Evolutionary conservation across 352 stramenopile species (phyloP).

Genomic region (Globisporangium spinosum): DNA sequence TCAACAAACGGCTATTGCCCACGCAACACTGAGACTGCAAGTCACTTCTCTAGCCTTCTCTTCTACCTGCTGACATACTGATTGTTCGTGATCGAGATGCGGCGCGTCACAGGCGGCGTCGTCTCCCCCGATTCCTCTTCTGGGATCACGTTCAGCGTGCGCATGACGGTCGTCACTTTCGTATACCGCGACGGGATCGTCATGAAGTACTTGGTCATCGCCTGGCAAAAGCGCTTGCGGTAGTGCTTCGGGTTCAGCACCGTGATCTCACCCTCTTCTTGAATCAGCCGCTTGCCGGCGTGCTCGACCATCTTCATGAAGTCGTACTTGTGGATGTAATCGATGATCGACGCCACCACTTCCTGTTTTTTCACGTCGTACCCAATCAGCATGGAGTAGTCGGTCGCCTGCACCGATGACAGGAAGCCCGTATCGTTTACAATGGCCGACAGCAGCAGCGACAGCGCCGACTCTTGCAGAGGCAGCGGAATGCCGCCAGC

Average conservation of each 20-base stretch:
- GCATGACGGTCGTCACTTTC: conserved; percentile 67
- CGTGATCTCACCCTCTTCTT: conserved; percentile 88
- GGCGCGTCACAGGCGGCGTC: conserved; percentile 19
- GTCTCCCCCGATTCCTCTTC: conserved; percentile 17
- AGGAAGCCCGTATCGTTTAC: conserved; percentile 86
- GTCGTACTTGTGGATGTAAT: conserved; percentile 90
- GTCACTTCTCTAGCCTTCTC: no score
- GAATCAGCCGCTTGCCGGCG: conserved; percentile 82
- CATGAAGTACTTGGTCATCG: conserved; percentile 90
- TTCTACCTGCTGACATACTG: conserved; percentile 3
- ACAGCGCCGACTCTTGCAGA: conserved; percentile 80
- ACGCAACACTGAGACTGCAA: background rate
- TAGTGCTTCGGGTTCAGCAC: conserved; percentile 87
- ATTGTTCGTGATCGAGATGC: conserved; percentile 18
- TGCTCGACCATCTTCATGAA: conserved; percentile 91
- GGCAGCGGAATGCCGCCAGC: conserved; percentile 76
- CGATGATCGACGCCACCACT: conserved; percentile 85
- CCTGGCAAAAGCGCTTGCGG: conserved; percentile 76
- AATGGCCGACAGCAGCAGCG: conserved; percentile 74
- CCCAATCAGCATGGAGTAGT: conserved; percentile 88
- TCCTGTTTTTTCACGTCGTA: conserved; percentile 87
- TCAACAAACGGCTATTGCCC: background rate
- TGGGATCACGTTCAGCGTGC: conserved; percentile 30
- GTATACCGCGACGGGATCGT: conserved; percentile 85
- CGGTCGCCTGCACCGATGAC: conserved; percentile 77